phyloP scores from a whole-genome alignment of 192 early-diverging fungal genomes.

The Backusella liffmaniae region DNA sequence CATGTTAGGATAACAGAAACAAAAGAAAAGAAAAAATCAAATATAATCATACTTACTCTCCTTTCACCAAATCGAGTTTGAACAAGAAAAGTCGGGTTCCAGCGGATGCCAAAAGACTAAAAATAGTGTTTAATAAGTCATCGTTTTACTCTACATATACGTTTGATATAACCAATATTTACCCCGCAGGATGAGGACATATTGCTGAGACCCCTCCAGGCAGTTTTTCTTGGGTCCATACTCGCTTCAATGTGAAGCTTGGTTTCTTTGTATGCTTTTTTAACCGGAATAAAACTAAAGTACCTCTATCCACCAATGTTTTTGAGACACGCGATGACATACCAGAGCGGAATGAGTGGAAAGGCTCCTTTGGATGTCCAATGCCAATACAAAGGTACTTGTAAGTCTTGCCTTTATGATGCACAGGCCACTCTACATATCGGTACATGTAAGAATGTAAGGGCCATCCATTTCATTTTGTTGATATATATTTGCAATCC shows the following conservation, averaged over 20 bases:
- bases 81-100: slow-evolving; percentile 19
- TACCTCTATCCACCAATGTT: slow-evolving; percentile 4
- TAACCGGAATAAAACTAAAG: slow-evolving; percentile 22
- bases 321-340: slow-evolving; percentile 4
- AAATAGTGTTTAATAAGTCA: background rate
- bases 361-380: slow-evolving; percentile 7
- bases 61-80: slow-evolving; percentile 21
- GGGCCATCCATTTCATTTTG: too few relatives aligned
- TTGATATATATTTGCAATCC: background rate
- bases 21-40: too few relatives aligned
- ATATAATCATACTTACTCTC: slow-evolving; percentile 11
- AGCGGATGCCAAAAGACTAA: slow-evolving; percentile 22
- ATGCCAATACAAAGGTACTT: slow-evolving; percentile 33
- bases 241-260: slow-evolving; percentile 4
- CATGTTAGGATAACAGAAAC: background rate
- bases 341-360: background rate
- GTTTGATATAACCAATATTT: background rate
- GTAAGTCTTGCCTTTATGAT: slow-evolving; percentile 17
- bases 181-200: slow-evolving; percentile 28
- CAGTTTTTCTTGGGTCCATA: slow-evolving; percentile 23
- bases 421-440: slow-evolving; percentile 21
- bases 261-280: slow-evolving; percentile 4
- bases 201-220: slow-evolving; percentile 26
- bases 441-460: too few relatives aligned
- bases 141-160: background rate